Evolutionary conservation across 495 filamentous ascomycete genomes (phyloP), one percentile per base, ranked within the genome.

Genomic region (Lophiostoma macrostomum): DNA sequence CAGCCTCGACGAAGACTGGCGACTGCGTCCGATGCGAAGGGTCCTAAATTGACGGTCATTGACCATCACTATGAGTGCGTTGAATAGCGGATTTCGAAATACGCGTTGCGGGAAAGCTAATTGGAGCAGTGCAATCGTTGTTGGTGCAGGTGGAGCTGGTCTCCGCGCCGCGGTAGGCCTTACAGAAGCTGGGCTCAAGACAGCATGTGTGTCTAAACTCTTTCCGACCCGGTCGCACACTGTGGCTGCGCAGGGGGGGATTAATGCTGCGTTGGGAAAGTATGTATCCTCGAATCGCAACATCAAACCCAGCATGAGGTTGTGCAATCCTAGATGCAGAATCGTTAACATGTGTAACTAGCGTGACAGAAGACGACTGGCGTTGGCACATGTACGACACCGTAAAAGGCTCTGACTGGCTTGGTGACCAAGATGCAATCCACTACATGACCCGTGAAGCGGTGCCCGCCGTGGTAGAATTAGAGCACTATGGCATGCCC

Each of bases 361-460:
- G 56, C 73, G 87, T 88, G 83, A 85, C 88, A 71, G 70, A 80
- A 69, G 93, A 98, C 71, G 90, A 97, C 77, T 97, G 91, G 93
- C 83, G 90, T 72, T 97, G 91, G 91, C 93, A 98, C 79, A 96
- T 96, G 90, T 98, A 97, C 80, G 93, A 98, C 73, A 98, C 93
- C 32, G 93, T 98, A 59, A 98, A 98, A 79, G 93, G 93, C 63
- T 93, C 87, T 48, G 93, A 98, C 79, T 98, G 93, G 93, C 82
- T 98, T 24, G 93, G 93, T 71, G 93, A 98, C 74, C 93, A 98
- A 77, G 93, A 98, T 73, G 93, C 93, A 36, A 98, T 98, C 68
- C 93, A 98, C 73, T 98, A 98, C 77, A 98, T 98, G 93, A 96
- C 91, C 54, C 80, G 88, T 48, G 91, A 96, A 73, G 93, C 93